These are phyloP conservation scores for Fistulinella prunicolor DNA, from an alignment of 768 basidiomycete genomes.

Conservation along the genomic window DNA sequence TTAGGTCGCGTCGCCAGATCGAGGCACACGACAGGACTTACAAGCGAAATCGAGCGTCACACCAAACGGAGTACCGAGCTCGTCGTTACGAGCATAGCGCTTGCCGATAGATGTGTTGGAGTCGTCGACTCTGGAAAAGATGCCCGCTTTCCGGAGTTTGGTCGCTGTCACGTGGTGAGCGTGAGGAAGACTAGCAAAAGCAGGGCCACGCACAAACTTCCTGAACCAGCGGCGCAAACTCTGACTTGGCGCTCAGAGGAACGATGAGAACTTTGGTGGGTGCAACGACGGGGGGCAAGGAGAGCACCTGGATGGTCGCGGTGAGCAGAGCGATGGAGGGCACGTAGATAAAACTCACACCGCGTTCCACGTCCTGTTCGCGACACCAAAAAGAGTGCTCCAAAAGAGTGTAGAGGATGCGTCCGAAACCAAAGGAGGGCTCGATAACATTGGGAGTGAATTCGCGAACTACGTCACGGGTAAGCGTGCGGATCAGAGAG, in stretches of 20 bases:
- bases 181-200: background rate
- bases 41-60: conserved; percentile 95
- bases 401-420: conserved; percentile 89
- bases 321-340: background rate
- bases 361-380: conserved; percentile 87
- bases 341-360: conserved; percentile 38
- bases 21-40: conserved; percentile 18
- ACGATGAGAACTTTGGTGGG: conserved; percentile 98
- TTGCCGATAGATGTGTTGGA: conserved; percentile 94
- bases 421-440: conserved; percentile 96
- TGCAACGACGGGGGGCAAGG: conserved; percentile 84
- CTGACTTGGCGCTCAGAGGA: conserved; percentile 81
- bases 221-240: conserved; percentile 77
- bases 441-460: conserved; percentile 98
- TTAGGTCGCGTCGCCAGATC: background rate
- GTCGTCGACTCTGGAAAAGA: conserved; percentile 94
- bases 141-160: conserved; percentile 83
- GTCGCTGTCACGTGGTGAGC: conserved; percentile 50
- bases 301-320: conserved; percentile 93
- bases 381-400: conserved; percentile 97
- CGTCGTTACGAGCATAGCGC: conserved; percentile 97
- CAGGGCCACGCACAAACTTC: conserved; percentile 77
- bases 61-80: conserved; percentile 96
- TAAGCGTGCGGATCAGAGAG: conserved; percentile 14
- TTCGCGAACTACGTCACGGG: conserved; percentile 70